Base-by-base conservation (phyloP, 2,329 filamentous ascomycete genomes). In the Penicillium sp. region DNA sequence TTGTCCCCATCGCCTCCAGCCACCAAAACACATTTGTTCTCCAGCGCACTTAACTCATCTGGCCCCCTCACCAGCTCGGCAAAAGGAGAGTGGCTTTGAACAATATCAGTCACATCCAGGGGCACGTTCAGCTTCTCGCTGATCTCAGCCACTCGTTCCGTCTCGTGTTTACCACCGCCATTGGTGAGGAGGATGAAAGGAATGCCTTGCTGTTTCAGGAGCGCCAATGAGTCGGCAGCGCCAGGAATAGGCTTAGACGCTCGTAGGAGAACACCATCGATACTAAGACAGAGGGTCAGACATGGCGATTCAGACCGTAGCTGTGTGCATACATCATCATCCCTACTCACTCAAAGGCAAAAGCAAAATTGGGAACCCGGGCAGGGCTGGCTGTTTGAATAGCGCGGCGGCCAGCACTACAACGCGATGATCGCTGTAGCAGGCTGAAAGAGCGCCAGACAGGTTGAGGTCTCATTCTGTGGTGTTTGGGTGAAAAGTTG, bases 181-280 rank as follows among this genome's bases (percentile, higher is more conserved):
- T 99, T 99, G 56, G 94, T 99, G 59, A 99, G 81, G 31, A 99
- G 85, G 67, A 99, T 93, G 76, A 96, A 97, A 12, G 92, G 92
- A 44, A 97, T 90, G 45, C 84, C 81, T 67, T 92, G 82, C 45
- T 82, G 76, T 64, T 92, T 85, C 20, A 97, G 85, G 67, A 86
- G 88, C 27, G 80, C 77, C 20, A 99, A 82, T 14, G 92, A 83
- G 67, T 89, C 82, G 1, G 85, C 79, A 1, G 94, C 93, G 29
- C 89, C 88, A 1, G 90, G 88, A 45, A 97, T 86, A 3, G 90
- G 86, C 59, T 87, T 84, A 4, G 89, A 85, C 57, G 89, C 89
- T 68, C 92, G 90, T 29, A 97, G 82, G 20, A 99, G 84, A n/a
- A 99, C 94, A 53, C 94, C 94, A 73, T 99, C 94, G 70, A 99